Conservation (phyloP, 371 early-diverging fungal genomes). For the Spiromyces aspiralis region DNA sequence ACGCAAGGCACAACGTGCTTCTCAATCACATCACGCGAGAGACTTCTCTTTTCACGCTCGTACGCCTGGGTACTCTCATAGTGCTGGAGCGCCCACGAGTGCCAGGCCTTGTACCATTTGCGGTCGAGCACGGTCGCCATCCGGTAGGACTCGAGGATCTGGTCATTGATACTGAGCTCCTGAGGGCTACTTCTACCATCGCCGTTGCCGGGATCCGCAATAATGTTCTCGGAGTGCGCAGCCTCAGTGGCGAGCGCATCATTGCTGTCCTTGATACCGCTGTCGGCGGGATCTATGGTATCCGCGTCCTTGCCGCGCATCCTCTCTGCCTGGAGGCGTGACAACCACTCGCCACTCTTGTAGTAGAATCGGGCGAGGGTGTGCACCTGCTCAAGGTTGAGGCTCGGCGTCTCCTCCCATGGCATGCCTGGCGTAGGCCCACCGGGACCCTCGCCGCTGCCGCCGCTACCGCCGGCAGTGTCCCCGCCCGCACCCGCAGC, state of each 20-base stretch:
- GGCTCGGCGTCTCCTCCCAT: background rate
- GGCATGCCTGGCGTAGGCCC: no score
- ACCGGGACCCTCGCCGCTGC: no score
- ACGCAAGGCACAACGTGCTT: slow-evolving; percentile 34
- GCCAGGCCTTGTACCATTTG: slow-evolving; percentile 98
- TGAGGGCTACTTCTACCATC: background rate
- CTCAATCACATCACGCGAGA: slow-evolving; percentile 16
- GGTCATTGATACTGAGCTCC: background rate
- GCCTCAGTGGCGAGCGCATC: background rate
- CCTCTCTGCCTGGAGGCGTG: slow-evolving; percentile 57
- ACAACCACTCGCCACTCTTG: slow-evolving; percentile 89
- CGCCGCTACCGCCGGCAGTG: no score
- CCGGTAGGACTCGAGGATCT: slow-evolving; percentile 29
- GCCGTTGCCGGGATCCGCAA: background rate
- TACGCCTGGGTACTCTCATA: slow-evolving; percentile 73
- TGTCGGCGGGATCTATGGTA: slow-evolving; percentile 13
- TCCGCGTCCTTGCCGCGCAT: slow-evolving; percentile 31
- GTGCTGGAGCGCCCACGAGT: slow-evolving; percentile 92
- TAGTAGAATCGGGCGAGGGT: slow-evolving; percentile 80
- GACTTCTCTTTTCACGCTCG: slow-evolving; percentile 36
- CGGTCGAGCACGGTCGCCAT: slow-evolving; percentile 83
- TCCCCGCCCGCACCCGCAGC: no score
- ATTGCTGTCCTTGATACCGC: background rate
- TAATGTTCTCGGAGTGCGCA: background rate
- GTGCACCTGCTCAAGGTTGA: slow-evolving; percentile 32